These are phyloP conservation scores for Pyrenochaeta sp. DNA, from an alignment of 2,329 filamentous ascomycete genomes.

Conservation along the genomic window DNA sequence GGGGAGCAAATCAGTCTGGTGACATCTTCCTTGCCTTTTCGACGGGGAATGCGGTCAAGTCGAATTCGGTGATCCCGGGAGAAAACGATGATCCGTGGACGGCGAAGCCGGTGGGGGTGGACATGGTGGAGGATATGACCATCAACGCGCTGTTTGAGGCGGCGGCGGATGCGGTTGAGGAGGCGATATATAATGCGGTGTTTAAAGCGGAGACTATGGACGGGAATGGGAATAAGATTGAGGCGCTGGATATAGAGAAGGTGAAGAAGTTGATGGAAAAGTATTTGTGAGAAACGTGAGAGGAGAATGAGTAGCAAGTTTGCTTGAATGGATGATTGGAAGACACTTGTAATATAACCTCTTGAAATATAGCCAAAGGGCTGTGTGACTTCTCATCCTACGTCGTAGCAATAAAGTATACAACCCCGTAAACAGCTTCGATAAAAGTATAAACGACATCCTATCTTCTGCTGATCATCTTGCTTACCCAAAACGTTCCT, in stretches of 20 bases:
- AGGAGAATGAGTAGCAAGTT: too few relatives aligned
- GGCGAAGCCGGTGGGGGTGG: conserved; percentile 54
- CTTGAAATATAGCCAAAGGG: too few relatives aligned
- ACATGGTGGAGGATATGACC: conserved; percentile 64
- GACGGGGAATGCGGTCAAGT: conserved; percentile 63
- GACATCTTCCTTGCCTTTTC: conserved; percentile 74
- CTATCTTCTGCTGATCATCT: too few relatives aligned
- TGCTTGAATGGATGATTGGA: too few relatives aligned
- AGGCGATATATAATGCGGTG: conserved; percentile 70
- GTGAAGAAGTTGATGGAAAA: conserved; percentile 48
- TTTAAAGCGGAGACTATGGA: conserved; percentile 68
- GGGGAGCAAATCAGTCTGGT: conserved; percentile 68
- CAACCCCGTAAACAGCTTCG: too few relatives aligned
- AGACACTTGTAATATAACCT: too few relatives aligned
- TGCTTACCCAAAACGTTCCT: too few relatives aligned
- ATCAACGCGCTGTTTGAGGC: conserved; percentile 70
- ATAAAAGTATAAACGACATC: too few relatives aligned
- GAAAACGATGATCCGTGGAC: conserved; percentile 41
- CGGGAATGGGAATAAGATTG: conserved; percentile 58
- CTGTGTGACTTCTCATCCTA: too few relatives aligned
- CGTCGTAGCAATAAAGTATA: too few relatives aligned
- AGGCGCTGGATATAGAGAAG: conserved; percentile 42
- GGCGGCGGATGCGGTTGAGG: conserved; percentile 68
- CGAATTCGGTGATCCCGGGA: conserved; percentile 44
- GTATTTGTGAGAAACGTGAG: conserved; percentile 36